Percentiles rank a stretch among this genome's conserved stretches.
These are phyloP conservation scores for Mycogone perniciosa DNA, from an alignment of 2,329 filamentous ascomycete genomes.

Conservation along the genomic window DNA sequence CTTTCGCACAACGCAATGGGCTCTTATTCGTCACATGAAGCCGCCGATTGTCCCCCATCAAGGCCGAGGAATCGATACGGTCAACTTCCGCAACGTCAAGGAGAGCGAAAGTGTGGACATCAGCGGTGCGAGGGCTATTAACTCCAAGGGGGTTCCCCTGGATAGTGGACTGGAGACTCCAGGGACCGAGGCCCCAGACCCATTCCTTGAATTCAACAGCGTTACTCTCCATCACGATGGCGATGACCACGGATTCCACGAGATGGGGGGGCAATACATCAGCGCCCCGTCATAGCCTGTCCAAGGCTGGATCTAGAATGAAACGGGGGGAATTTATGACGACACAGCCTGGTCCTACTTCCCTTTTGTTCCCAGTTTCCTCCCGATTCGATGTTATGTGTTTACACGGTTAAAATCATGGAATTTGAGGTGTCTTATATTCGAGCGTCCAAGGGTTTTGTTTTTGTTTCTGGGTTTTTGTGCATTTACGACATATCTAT, in stretches of 20 bases:
- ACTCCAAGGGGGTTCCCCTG: constrained; percentile 71
- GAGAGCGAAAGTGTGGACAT: constrained; percentile 94
- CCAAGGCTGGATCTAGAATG: neutral
- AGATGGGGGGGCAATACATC: constrained; percentile 19
- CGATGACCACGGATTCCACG: constrained; percentile 52
- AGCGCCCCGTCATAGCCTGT: constrained; percentile 14
- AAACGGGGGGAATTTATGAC: neutral
- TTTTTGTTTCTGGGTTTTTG: constrained; percentile 4
- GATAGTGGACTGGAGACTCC: constrained; percentile 83
- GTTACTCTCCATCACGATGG: constrained; percentile 96
- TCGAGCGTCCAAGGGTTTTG: constrained; percentile 5
- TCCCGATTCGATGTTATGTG: constrained; percentile 7
- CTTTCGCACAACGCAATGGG: constrained; percentile 95
- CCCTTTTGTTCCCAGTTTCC: neutral
- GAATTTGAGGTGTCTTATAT: constrained; percentile 6
- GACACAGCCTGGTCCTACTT: neutral
- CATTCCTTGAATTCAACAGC: constrained; percentile 98
- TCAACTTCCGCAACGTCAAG: constrained; percentile 98
- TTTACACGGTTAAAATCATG: constrained; percentile 6
- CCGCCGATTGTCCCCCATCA: constrained; percentile 93
- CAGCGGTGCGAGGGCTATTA: constrained; percentile 48
- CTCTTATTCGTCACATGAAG: constrained; percentile 93
- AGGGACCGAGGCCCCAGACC: constrained; percentile 74
- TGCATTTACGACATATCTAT: constrained; percentile 1
- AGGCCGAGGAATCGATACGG: constrained; percentile 82